phyloP scores from a whole-genome alignment of 2,329 filamentous ascomycete genomes.

The Talaromyces funiculosus region DNA sequence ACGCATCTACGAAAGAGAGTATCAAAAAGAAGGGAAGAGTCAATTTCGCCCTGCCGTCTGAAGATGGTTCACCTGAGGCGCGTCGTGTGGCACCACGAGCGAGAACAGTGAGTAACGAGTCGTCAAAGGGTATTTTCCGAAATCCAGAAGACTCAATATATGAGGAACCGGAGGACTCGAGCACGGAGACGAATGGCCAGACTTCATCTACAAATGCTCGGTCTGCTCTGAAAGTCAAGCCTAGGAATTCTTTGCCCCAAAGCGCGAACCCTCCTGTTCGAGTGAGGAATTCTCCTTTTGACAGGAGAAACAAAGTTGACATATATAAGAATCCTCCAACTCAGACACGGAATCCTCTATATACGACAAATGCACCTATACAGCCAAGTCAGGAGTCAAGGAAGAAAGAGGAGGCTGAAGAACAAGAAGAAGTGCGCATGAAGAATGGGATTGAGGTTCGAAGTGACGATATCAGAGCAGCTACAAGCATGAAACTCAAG shows the following conservation, averaged over 20 bases:
- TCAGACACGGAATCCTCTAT: conserved; percentile 74
- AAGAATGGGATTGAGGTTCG: conserved; percentile 80
- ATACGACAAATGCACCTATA: conserved; percentile 60
- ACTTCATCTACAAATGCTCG: conserved; percentile 25
- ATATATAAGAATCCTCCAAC: conserved; percentile 79
- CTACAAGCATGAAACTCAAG: conserved; percentile 81
- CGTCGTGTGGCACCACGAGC: conserved; percentile 18
- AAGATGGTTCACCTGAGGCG: conserved; percentile 19
- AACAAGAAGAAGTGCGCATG: conserved; percentile 47
- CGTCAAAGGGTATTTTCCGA: conserved; percentile 49
- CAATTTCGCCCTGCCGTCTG: conserved; percentile 34
- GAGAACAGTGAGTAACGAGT: conserved; percentile 33
- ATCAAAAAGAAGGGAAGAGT: conserved; percentile 21
- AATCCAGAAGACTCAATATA: conserved; percentile 65
- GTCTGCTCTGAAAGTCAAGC: conserved; percentile 52
- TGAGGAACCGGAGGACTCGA: conserved; percentile 67
- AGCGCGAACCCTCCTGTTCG: neutral
- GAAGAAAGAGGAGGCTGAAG: neutral
- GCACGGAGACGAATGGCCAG: conserved; percentile 20
- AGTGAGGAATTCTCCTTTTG: conserved; percentile 37
- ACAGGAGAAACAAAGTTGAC: conserved; percentile 55
- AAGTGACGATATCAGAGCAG: conserved; percentile 78
- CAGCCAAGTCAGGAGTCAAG: neutral
- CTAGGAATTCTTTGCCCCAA: conserved; percentile 57
- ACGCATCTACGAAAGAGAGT: conserved; percentile 1